Conservation (phyloP, 2,329 filamentous ascomycete species). For the Pseudogymnoascus sp. region DNA sequence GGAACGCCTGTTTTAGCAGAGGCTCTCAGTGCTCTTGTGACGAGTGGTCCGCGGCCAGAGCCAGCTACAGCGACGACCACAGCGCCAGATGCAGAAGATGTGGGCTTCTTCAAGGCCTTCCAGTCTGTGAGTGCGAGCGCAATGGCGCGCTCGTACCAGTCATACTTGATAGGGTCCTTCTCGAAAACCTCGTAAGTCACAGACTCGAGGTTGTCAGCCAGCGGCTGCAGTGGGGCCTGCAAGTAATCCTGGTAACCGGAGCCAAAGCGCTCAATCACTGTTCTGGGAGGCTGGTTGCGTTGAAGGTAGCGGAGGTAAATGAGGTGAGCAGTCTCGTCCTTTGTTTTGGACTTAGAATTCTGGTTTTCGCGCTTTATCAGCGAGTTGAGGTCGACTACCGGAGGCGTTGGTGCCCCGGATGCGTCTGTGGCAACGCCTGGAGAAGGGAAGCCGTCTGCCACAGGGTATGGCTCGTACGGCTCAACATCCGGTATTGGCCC, state of each 20-base stretch:
- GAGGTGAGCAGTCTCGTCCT: conserved; percentile 58
- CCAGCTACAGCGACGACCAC: conserved; percentile 89
- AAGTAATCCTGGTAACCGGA: conserved; percentile 87
- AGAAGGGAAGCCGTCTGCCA: conserved; percentile 28
- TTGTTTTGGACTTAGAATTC: conserved; percentile 31
- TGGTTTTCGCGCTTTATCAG: conserved; percentile 16
- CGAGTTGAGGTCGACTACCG: conserved; percentile 24
- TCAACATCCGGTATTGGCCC: conserved; percentile 41
- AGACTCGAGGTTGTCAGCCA: conserved; percentile 94
- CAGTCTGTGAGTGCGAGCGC: conserved; percentile 76
- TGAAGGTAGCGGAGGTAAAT: conserved; percentile 82
- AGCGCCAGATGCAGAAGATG: conserved; percentile 60
- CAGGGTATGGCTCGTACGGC: conserved; percentile 22
- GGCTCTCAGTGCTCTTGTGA: conserved; percentile 77
- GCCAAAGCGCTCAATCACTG: conserved; percentile 60
- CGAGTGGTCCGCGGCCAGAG: conserved; percentile 84
- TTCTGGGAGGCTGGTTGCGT: conserved; percentile 63
- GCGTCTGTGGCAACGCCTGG: conserved; percentile 37
- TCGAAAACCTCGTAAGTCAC: conserved; percentile 98
- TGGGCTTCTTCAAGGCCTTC: conserved; percentile 63
- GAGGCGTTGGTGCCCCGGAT: conserved; percentile 17
- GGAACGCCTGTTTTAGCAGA: conserved; percentile 67
- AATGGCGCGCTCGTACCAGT: conserved; percentile 86
- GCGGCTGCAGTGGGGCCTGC: conserved; percentile 86
- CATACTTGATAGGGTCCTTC: conserved; percentile 95